Evolutionary conservation across 345 rosid genomes (phyloP), one percentile per base, ranked within the genome.

Genomic region (Capsella bursapastoris): DNA sequence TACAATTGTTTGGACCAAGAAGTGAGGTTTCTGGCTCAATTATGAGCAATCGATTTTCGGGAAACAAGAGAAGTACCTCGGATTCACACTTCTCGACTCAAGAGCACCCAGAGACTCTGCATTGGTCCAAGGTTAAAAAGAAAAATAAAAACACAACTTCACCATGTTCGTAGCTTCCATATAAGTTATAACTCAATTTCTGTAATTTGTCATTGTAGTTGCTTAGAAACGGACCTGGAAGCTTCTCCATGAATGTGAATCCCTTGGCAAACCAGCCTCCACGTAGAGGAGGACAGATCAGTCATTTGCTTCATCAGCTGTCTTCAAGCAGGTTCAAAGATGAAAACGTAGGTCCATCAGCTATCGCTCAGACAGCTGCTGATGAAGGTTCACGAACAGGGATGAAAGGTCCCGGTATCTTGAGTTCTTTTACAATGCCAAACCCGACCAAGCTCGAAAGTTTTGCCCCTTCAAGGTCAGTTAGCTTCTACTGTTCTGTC

Each of bases 331-430:
- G 87, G 79, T 87, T 89, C 62, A 84, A 83, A 72, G 99, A 92
- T 31, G 79, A 78, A 40, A 88, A 71, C 80, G 3, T 45, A 3
- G 71, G 73, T 28, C 73, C 88, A 25, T 88, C 93, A 31, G 45
- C 85, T 49, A 81, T 89, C 45, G 74, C 89, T 47, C 96, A 87
- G 38, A 77, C 90, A 57, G 97, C 97, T 82, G 99, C 98, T 50
- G 99, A 95, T 81, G 99, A 95, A 89, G 99, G 99, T 57, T 92
- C 99, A n/a, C 85, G 99, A 78, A 95, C 97, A 32, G 99, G 98
- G 68, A 87, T 85, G 71, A 92, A 88, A 81, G 92, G 96, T 34
- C 83, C 96, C 8, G 77, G 85, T 57, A 78, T 86, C 81, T 81
- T 83, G 73, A 91, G 81, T 74, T 81, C 91, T 43, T 76, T 80